A percentile compares a stretch with the other conserved stretches of the same genome.
Conservation (phyloP, 192 early-diverging fungal species). For the Glomus cerebriforme region DNA sequence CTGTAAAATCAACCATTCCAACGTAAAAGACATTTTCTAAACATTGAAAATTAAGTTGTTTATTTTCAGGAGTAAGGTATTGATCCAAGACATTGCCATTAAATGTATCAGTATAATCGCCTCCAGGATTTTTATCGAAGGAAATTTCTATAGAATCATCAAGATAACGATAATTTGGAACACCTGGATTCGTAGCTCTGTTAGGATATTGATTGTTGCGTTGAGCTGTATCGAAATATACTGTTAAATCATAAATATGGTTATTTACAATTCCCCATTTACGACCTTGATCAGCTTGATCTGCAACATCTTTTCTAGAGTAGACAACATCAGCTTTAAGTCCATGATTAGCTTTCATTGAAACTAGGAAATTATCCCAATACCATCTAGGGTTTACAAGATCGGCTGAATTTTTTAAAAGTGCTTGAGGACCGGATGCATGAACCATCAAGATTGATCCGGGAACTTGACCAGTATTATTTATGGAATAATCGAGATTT, state of each 20-base stretch:
- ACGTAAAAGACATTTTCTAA: constrained; percentile 83
- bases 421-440: constrained; percentile 31
- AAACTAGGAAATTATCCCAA: constrained; percentile 48
- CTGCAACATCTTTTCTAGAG: constrained; percentile 48
- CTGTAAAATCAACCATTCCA: constrained; percentile 78
- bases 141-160: constrained; percentile 58
- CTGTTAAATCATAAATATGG: constrained; percentile 64
- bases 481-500: constrained; percentile 16
- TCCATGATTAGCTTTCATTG: constrained; percentile 43
- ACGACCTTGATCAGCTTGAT: constrained; percentile 46
- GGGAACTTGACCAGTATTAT: not conserved
- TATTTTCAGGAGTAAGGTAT: constrained; percentile 36
- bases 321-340: constrained; percentile 63
- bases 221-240: constrained; percentile 47
- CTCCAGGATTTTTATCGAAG: constrained; percentile 58
- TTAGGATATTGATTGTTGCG: constrained; percentile 35
- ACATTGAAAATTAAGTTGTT: constrained; percentile 59
- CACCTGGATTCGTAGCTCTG: constrained; percentile 18
- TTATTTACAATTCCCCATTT: constrained; percentile 63
- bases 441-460: constrained; percentile 38
- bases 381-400: constrained; percentile 55
- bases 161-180: constrained; percentile 60
- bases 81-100: constrained; percentile 33
- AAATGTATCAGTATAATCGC: constrained; percentile 60
- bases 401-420: constrained; percentile 42